Percentiles rank a stretch among this genome's conserved stretches.
These are phyloP conservation scores for Graphiopsis chlorocephala DNA, from an alignment of 2,329 filamentous ascomycete species.

Conservation along the genomic window DNA sequence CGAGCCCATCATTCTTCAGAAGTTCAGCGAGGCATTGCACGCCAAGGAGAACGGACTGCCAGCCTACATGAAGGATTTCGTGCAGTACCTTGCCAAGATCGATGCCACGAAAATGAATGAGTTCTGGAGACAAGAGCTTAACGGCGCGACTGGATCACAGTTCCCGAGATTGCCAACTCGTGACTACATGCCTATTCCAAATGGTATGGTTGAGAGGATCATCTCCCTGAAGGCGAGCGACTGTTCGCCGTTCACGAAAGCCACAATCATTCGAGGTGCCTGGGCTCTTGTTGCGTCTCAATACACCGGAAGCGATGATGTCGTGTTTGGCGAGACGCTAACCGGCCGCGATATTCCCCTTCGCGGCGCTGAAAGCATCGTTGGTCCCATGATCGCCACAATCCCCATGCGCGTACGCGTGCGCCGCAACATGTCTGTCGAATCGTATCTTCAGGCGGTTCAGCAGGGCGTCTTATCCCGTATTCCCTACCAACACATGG, in stretches of 20 bases:
- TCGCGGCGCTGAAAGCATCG: constrained; percentile 8
- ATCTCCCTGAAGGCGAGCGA: constrained; percentile 28
- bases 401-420: constrained; percentile 38
- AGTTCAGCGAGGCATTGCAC: constrained; percentile 12
- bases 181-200: constrained; percentile 23
- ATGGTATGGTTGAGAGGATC: constrained; percentile 27
- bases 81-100: constrained; percentile 32
- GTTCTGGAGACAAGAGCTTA: constrained; percentile 37
- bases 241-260: constrained; percentile 31
- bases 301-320: constrained; percentile 49
- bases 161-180: constrained; percentile 34
- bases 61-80: constrained; percentile 30
- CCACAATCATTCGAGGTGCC: constrained; percentile 54
- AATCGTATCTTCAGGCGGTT: constrained; percentile 20
- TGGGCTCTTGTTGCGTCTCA: constrained; percentile 57
- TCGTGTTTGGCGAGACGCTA: constrained; percentile 50
- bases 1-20: constrained; percentile 32
- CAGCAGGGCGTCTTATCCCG: constrained; percentile 27
- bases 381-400: constrained; percentile 37
- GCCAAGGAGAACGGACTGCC: background rate
- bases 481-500: constrained; percentile 39
- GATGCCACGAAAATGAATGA: constrained; percentile 25
- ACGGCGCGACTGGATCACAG: constrained; percentile 31
- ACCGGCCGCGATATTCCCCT: constrained; percentile 11
- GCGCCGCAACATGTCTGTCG: constrained; percentile 27